Evolutionary conservation across 1,284 basidiomycete genomes (phyloP).

Genomic region (Cutaneotrichosporon sp.): DNA sequence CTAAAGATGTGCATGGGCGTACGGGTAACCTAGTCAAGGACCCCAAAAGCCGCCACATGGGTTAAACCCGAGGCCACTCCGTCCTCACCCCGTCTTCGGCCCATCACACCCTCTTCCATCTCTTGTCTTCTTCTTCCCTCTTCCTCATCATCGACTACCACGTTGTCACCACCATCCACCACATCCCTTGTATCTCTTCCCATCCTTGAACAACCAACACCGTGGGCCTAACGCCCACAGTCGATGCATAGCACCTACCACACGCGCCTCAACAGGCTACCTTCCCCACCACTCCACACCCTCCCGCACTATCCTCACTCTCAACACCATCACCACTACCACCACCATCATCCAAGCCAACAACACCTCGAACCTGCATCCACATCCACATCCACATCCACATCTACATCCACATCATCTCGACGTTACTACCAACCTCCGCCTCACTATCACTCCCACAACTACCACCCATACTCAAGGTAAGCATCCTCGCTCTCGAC

Average conservation of each 20-base stretch:
- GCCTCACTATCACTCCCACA: conserved; percentile 10
- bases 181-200: conserved; percentile 8
- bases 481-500: conserved; percentile 3
- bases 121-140: background rate
- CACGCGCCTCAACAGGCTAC: background rate
- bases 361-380: background rate
- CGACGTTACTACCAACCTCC: background rate
- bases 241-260: conserved; percentile 12
- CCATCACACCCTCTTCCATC: background rate
- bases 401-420: conserved; percentile 8
- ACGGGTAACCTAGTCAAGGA: background rate
- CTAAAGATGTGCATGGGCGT: background rate
- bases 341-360: conserved; percentile 7
- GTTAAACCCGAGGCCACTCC: background rate
- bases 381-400: conserved; percentile 4
- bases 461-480: conserved; percentile 15
- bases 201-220: background rate
- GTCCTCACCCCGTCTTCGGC: background rate
- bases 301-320: conserved; percentile 1
- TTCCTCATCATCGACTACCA: background rate
- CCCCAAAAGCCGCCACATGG: background rate
- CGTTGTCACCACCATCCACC: conserved; percentile 3
- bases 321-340: conserved; percentile 2
- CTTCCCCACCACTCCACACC: background rate
- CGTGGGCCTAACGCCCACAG: conserved; percentile 26